A percentile compares a stretch with the other conserved stretches of the same genome.
Evolutionary conservation across 2,329 filamentous ascomycete genomes (phyloP).

Genomic region (Curvularia hawaiiensis): DNA sequence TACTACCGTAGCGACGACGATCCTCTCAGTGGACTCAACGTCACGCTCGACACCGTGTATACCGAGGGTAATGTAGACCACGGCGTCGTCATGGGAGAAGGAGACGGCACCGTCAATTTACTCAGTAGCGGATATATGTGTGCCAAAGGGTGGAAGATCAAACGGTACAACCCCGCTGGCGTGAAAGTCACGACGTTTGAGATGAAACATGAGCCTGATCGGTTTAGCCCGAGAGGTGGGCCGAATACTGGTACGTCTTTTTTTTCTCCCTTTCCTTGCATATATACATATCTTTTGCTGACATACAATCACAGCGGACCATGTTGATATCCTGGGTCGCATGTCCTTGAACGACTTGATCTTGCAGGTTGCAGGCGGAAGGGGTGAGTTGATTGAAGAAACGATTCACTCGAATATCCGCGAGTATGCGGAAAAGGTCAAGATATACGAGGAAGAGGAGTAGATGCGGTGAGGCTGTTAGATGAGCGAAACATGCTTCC

Average conservation of each 20-base stretch:
- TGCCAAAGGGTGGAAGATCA: constrained; percentile 90
- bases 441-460: constrained; percentile 68
- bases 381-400: constrained; percentile 78
- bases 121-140: constrained; percentile 96
- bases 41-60: constrained; percentile 60
- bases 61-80: constrained; percentile 67
- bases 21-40: constrained; percentile 68
- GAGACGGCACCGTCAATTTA: constrained; percentile 94
- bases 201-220: constrained; percentile 95
- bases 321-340: constrained; percentile 93
- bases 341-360: constrained; percentile 91
- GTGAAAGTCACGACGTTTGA: constrained; percentile 84
- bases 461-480: neutral
- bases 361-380: constrained; percentile 81
- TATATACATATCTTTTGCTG: neutral
- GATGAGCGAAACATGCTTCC: neutral
- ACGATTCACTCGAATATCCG: constrained; percentile 79
- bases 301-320: constrained; percentile 65
- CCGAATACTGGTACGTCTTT: constrained; percentile 62
- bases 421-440: constrained; percentile 81
- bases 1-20: constrained; percentile 81
- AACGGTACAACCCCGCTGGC: constrained; percentile 88
- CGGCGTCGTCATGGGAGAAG: constrained; percentile 93
- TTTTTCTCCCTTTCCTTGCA: neutral
- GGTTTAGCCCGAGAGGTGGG: constrained; percentile 80